Conservation (phyloP, 352 stramenopile species). For the Phytophthora constricta region DNA sequence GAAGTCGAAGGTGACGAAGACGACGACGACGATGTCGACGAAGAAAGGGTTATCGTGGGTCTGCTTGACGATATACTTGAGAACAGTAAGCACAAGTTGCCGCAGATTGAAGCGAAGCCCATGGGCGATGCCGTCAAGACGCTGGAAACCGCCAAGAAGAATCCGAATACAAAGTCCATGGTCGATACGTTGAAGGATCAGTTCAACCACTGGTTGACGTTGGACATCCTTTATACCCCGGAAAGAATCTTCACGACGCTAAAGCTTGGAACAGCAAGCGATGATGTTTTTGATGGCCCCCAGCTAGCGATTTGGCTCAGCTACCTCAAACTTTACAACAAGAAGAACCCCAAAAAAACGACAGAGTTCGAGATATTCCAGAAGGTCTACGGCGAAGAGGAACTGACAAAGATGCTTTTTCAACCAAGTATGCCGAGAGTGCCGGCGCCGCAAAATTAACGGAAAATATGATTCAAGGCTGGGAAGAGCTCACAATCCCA, state of each 20-base stretch:
- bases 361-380: background rate
- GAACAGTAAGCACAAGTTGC: background rate
- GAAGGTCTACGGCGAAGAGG: background rate
- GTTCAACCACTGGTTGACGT: background rate
- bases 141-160: conserved; percentile 1
- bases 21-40: conserved; percentile 7
- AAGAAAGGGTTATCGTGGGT: background rate
- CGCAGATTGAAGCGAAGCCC: background rate
- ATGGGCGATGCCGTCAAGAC: background rate
- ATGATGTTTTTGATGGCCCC: conserved; percentile 3
- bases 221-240: background rate
- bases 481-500: background rate
- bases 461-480: conserved; percentile 6
- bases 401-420: conserved; percentile 5
- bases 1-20: too few relatives aligned
- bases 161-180: conserved; percentile 3
- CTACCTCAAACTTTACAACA: conserved; percentile 10
- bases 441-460: background rate
- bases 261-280: background rate
- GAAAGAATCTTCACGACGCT: conserved; percentile 4
- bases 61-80: background rate
- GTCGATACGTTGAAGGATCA: background rate
- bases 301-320: background rate
- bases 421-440: background rate
- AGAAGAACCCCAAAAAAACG: conserved; percentile 1